These are phyloP conservation scores for Candida yuanshanica DNA, from an alignment of 805 yeast species.

Conservation along the genomic window DNA sequence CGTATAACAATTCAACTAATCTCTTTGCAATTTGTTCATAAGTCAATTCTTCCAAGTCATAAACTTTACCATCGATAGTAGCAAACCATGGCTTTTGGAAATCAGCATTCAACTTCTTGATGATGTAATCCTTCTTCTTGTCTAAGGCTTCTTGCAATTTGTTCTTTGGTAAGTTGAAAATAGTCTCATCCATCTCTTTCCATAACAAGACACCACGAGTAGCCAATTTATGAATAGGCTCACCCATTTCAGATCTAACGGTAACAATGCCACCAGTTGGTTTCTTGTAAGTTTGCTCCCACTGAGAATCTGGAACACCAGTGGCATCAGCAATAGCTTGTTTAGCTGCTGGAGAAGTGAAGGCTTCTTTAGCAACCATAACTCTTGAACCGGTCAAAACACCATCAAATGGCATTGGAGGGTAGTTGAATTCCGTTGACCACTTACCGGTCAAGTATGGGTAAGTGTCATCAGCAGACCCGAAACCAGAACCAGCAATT, in stretches of 20 bases:
- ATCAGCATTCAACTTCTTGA: conserved; percentile 82
- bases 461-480: conserved; percentile 93
- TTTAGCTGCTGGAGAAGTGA: conserved; percentile 91
- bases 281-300: conserved; percentile 93
- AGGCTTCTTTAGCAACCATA: conserved; percentile 95
- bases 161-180: conserved; percentile 86
- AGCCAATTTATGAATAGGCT: conserved; percentile 97
- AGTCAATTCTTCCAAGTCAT: conserved; percentile 94
- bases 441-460: conserved; percentile 97
- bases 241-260: conserved; percentile 98
- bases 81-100: conserved; percentile 99
- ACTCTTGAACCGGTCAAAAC: conserved; percentile 92
- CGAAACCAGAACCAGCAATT: conserved; percentile 98
- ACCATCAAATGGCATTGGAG: conserved; percentile 99
- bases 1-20: conserved; percentile 83
- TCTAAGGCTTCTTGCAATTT: conserved; percentile 75
- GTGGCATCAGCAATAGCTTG: conserved; percentile 82
- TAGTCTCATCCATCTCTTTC: conserved; percentile 94
- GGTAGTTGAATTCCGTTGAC: conserved; percentile 83
- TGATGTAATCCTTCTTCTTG: conserved; percentile 82
- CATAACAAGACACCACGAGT: conserved; percentile 96
- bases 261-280: conserved; percentile 97
- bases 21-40: conserved; percentile 87
- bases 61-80: conserved; percentile 59
- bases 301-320: conserved; percentile 82